phyloP scores from a whole-genome alignment of 78 protist species.

The Creolimax fragrantissima region DNA sequence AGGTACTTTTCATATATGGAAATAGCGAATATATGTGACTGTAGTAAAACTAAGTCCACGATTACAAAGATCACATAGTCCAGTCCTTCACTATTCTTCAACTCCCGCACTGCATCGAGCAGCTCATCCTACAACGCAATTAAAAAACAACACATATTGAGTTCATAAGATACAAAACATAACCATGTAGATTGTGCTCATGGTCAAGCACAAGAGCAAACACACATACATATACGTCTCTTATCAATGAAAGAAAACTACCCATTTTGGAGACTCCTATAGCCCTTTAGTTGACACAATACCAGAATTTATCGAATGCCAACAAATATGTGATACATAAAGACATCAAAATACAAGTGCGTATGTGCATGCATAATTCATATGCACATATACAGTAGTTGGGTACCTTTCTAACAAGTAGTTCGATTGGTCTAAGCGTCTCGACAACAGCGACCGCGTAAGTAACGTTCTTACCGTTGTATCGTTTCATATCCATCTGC shows the following conservation, averaged over 20 bases:
- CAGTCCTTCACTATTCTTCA: background rate
- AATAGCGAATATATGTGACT: background rate
- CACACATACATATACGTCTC: no score
- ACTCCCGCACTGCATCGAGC: background rate
- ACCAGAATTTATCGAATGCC: no score
- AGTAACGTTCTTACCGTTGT: background rate
- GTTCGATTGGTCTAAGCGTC: background rate
- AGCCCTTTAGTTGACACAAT: no score
- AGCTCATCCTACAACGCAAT: background rate
- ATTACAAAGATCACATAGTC: background rate
- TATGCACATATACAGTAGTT: no score
- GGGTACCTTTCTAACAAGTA: background rate
- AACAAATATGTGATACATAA: no score
- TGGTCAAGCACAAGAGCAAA: no score
- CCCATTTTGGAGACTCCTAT: no score
- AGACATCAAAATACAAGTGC: no score
- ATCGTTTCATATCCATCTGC: background rate
- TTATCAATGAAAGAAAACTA: no score
- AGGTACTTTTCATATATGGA: background rate
- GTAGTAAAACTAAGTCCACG: background rate
- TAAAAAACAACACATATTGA: background rate
- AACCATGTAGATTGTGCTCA: no score
- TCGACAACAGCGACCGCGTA: background rate
- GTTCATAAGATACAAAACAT: no score
- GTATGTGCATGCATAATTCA: no score